These are phyloP conservation scores for Metarhizium humberi DNA, from an alignment of 2,329 filamentous ascomycete species.

Conservation along the genomic window DNA sequence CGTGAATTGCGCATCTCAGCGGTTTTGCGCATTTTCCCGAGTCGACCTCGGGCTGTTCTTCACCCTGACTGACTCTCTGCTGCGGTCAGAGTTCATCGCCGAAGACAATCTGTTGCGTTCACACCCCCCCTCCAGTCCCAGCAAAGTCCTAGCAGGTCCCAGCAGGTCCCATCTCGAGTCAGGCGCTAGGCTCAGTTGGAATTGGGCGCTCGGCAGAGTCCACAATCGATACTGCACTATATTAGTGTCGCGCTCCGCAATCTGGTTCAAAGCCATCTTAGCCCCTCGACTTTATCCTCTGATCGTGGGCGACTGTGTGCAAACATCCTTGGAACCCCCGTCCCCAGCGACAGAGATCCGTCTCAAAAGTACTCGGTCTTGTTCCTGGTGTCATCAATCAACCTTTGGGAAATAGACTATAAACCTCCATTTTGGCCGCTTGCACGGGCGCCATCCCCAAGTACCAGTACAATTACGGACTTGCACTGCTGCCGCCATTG, in stretches of 20 bases:
- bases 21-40: not conserved
- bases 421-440: conserved; percentile 6
- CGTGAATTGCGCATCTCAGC: not conserved
- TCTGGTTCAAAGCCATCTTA: conserved; percentile 18
- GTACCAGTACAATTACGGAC: conserved; percentile 5
- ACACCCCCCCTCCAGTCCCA: conserved; percentile 1
- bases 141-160: conserved; percentile 3
- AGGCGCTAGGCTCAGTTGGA: conserved; percentile 27
- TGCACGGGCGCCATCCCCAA: conserved; percentile 3
- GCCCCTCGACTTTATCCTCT: conserved; percentile 15
- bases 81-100: conserved; percentile 3
- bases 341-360: conserved; percentile 12
- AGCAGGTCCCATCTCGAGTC: conserved; percentile 16
- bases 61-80: conserved; percentile 1
- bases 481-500: not conserved
- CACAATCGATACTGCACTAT: conserved; percentile 26
- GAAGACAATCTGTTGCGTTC: conserved; percentile 1
- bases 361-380: conserved; percentile 9
- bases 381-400: conserved; percentile 7
- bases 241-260: conserved; percentile 30
- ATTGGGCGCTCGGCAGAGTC: conserved; percentile 22
- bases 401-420: conserved; percentile 3
- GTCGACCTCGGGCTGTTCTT: conserved; percentile 1
- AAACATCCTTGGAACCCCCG: conserved; percentile 12
- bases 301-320: conserved; percentile 14